Base-by-base conservation (phyloP, 2,329 filamentous ascomycete genomes). In the Talaromyces albobiverticillius region DNA sequence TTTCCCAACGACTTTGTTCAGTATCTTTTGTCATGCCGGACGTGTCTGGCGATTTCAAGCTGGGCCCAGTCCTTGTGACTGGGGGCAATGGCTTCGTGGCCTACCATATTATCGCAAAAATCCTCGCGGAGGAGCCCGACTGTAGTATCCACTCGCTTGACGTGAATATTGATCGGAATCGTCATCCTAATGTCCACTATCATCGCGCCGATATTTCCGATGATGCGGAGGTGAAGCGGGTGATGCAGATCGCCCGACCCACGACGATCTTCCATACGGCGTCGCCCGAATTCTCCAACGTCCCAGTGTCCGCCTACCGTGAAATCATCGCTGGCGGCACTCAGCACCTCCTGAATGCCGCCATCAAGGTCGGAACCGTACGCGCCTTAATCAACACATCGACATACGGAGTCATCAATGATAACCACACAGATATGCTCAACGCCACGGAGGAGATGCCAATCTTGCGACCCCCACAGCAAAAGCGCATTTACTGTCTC, bases 281-380 rank as follows among this genome's bases (percentile, higher is more conserved):
- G 16, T 89, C 86, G 32, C 89, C 89, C 65, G 78, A 69, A 73
- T 76, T 65, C 72, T 81, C 65, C 71, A 79, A 63, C n/a, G 71
- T 68, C 11, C 71, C 72, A 51, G 78, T 85, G 60, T 79, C 82
- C n/a, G 73, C 89, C 26, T 87, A 94, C 69, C 83, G 83, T 64
- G 86, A 85, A 69, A 88, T 97, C 67, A 99, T 97, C 70, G 86
- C 96, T 50, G 86, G 90, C 46, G 93, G 93, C 49, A 96, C 93
- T 13, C 79, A 79, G 60, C 85, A 87, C 61, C 82, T 96, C 45
- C 59, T 77, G 9, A 65, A 77, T 51, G 77, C 96, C 52, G 82
- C 86, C 25, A 89, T 89, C 14, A 88, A 88, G 62, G 81, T 82
- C 66, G 69, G 71, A 43, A 69, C 71, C 52, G 75, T 74, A 64